Evolutionary conservation across 176 grass and related monocot species (phyloP), one percentile per base, ranked within the genome.

Genomic region (Bonia amplexicaulis): DNA sequence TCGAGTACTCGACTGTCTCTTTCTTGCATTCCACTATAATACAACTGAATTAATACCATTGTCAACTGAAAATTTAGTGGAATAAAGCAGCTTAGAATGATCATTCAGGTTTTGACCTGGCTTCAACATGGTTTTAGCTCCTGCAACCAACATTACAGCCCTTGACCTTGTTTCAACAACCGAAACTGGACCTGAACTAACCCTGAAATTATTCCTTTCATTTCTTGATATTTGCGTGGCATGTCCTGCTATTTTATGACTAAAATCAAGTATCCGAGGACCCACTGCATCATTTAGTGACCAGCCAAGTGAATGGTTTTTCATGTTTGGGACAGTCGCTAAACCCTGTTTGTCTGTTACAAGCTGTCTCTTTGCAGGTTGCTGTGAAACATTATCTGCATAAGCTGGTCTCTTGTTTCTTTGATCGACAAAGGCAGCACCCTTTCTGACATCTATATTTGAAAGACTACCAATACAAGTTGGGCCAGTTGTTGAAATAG

Each of bases 341-440:
- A 67, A 74, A 39, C 81, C 88, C 29, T 60, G n/a, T 87, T 77
- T 87, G 71, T 79, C 31, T 66, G 72, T 69, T 66, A 89, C 39
- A 88, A 79, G 72, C 80, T 84, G 78, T 70, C 74, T 90, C 83
- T 95, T 95, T 67, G 71, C 80, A 78, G 76, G 80, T 82, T 62
- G 79, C n/a, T 81, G 80, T 52, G 78, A 69, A 85, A 77, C 67
- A 74, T 72, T 79, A 85, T 88, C 76, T 39, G 78, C 73, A 69
- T 55, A 87, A 77, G 83, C 80, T 82, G 72, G 54, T 39, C 76
- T 88, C 82, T 75, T 92, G 51, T 49, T 82, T 84, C 78, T 64
- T 78, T 75, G 48, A 74, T 74, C 71, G 0, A 69, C 45, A 42
- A 77, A 72, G 53, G 74, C 73, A 76, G 71, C 71, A 86, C 40